Evolutionary conservation across 208 protist genomes (phyloP).

Genomic region (Leishmania tarentolae): DNA sequence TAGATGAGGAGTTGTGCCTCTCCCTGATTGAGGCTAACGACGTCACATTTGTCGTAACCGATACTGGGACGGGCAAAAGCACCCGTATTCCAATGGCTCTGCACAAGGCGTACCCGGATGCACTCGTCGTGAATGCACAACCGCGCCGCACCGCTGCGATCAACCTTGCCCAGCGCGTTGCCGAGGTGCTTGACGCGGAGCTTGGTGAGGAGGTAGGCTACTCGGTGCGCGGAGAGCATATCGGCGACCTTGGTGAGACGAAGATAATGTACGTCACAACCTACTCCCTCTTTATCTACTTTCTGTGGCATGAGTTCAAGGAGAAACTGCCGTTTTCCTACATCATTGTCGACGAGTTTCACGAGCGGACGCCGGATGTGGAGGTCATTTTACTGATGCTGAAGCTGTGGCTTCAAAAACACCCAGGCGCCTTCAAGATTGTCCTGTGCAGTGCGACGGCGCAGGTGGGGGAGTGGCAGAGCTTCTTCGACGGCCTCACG

Average conservation of each 20-base stretch:
- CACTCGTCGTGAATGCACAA: constrained; percentile 72
- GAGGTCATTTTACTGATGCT: constrained; percentile 92
- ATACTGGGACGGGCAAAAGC: constrained; percentile 91
- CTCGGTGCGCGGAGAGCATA: constrained; percentile 79
- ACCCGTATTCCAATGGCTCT: constrained; percentile 82
- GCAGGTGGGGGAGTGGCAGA: constrained; percentile 74
- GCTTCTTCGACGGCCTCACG: constrained; percentile 76
- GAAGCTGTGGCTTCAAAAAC: constrained; percentile 70
- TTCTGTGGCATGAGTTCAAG: constrained; percentile 64
- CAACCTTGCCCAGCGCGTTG: constrained; percentile 76
- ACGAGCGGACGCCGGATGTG: constrained; percentile 94
- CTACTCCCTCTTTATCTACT: constrained; percentile 84
- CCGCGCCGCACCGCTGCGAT: constrained; percentile 82
- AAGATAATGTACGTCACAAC: constrained; percentile 88
- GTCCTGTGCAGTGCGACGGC: constrained; percentile 92
- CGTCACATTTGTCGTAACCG: constrained; percentile 85
- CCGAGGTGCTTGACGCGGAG: constrained; percentile 44
- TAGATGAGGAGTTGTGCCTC: constrained; percentile 59
- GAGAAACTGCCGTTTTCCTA: constrained; percentile 74
- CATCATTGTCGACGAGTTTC: constrained; percentile 94
- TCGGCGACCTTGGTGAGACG: constrained; percentile 68
- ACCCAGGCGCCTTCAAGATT: constrained; percentile 72
- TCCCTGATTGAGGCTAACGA: constrained; percentile 74
- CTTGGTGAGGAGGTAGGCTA: constrained; percentile 74
- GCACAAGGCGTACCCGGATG: constrained; percentile 40